Evolutionary conservation across 2,329 filamentous ascomycete species (phyloP), one percentile per base, ranked within the genome.

Genomic region (Ceratocystis ficicola): DNA sequence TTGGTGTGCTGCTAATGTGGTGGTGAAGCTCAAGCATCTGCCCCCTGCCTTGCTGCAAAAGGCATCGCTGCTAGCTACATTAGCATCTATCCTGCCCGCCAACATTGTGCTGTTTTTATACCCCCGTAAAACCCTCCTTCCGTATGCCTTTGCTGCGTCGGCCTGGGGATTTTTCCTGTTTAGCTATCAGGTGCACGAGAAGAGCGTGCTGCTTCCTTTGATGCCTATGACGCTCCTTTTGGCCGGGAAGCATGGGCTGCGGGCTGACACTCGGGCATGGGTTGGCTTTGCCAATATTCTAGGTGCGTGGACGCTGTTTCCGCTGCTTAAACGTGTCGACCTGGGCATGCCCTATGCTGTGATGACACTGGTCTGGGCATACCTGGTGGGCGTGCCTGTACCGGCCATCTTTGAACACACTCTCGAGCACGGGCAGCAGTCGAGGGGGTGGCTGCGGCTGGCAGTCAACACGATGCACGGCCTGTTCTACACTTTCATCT

Each of bases 101-200:
- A 96, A 91, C 72, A 70, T 87, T 3, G 81, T 96, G 62, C 81
- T 97, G 32, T 89, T 96, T 73, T 73, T 90, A 65, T 86, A 86
- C 62, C 94, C 94, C 0, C 83, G 84, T 61, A 92, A 87, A 71
- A 83, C 86, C 52, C 80, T 94, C 3, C 77, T 97, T 15, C 91
- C 91, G 0, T 81, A 89, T 44, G 89, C 89, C 0, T 84, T 97
- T 67, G 87, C 92, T 1, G 82, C 88, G 1, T 91, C 89, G 0
- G 89, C 92, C 1, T 99, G 94, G 94, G 93, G 88, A 0, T 99
- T 99, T 79, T 99, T 97, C 74, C 80, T 99, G 17, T 97, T 95
- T 77, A 95, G 90, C 71, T 99, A 95, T 74, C 94, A 99, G 73
- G 95, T 99, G 0, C 94, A 99, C 72, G 94, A 99, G 77, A 99